Base-by-base conservation (phyloP, 2,329 filamentous ascomycete species). In the Colletotrichum eleusines region DNA sequence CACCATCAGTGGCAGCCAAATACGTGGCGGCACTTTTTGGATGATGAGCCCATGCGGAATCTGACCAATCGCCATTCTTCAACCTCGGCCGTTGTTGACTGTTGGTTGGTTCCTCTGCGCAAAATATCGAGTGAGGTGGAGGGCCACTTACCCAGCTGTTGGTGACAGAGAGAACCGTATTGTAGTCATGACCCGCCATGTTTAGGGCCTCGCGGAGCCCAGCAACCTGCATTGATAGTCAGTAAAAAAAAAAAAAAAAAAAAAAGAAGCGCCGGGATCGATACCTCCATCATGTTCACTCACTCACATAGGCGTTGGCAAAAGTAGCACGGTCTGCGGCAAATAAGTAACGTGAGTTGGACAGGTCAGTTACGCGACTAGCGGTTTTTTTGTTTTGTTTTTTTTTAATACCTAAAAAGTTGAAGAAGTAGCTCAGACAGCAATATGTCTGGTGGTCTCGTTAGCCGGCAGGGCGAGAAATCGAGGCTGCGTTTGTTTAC, bases 161-260 rank as follows among this genome's bases (percentile, higher is more conserved):
- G 2, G 71, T 71, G 62, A 88, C 76, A 4, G 88, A 89, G 2
- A 92, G 82, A 0, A 91, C 82, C 8, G 80, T n/a, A 70, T 92
- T 92, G 81, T 90, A 91, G 74, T 91, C 88, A 73, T 90, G 87
- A 23, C 85, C 85, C 5, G 75, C 78, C 48, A 92, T 77, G 0
- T 81, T 74, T 5, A 92, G 83, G 53, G 90, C 88, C 40, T 82
- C 82, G 62, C 88, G 84, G 7, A 91, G 79, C 0, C 88, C 88
- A 5, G 88, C 89, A 20, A 91, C 63, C 66, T 72, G 16, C 20
- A 33, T 1, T n/a, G 18, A 18, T 38, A 0, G 18, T 53, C 2
- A 33, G 18, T 5, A 7, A 5, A n/a, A 12, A n/a, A 4, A 14
- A 1, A 14, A n/a, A 14, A 1, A 14, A n/a, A 7, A 5, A n/a